Base-by-base conservation (phyloP, 805 yeast genomes). In the Lachancea waltii region DNA sequence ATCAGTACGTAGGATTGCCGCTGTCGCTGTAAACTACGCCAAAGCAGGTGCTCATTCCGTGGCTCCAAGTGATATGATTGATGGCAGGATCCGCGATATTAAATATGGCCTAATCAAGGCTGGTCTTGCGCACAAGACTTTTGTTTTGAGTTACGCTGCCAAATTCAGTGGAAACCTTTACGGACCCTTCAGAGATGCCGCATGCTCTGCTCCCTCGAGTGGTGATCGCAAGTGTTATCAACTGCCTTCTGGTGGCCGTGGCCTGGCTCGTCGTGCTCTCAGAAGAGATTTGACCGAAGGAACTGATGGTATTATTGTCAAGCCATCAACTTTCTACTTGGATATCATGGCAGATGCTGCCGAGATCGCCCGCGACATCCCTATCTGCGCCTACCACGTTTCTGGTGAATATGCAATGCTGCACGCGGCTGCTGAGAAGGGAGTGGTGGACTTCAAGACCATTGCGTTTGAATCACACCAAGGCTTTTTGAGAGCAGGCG, bases 151-250 rank as follows among this genome's bases (percentile, higher is more conserved):
- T 4, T 92, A 92, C 64, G 76, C 95, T 24, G 97, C 97, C 42
- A 92, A 92, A 60, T 92, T 92, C 58, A 71, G 85, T 43, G 97
- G 97, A 24, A 76, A 78, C 46, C 68, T 92, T 34, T 92, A 92
- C 59, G 98, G 98, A 1, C 98, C 98, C 4, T 92, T 92, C 70
- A 74, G 98, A 60, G 98, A 92, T 52, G 97, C 97, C 31, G 98
- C 97, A 3, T 92, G 94, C 25, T 82, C 95, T 36, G 70, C 80
- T 3, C 97, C 98, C 7, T 73, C 85, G 15, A 71, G 75, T 43
- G 98, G 98, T 38, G 97, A 92, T 62, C 77, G 98, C 59, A 84
- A 80, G 59, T 76, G 85, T 47, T 92, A 92, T 63, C 98, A 92
- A 66, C 71, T 92, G 43, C 98, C 98, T 7, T 73, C 89, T 3